Evolutionary conservation across 345 rosid genomes (phyloP), one percentile per base, ranked within the genome.

Genomic region (Fremontodendron californicum): DNA sequence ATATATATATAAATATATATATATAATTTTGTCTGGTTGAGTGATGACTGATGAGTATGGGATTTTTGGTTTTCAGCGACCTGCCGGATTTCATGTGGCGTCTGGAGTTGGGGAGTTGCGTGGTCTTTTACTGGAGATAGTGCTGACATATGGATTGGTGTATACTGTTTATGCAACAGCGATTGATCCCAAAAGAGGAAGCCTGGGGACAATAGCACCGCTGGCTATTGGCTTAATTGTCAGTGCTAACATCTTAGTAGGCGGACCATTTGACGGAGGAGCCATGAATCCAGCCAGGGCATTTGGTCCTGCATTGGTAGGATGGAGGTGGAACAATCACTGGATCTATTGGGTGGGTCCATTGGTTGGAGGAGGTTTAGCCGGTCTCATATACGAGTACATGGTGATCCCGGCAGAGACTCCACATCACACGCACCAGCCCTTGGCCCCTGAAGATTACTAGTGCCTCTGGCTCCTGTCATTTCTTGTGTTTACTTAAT

Each of bases 301-400:
- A 11, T 72, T 72, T 10, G 75, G 75, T 12, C 75, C 75, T 2
- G 60, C 75, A 2, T 39, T 71, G 15, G 75, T 71, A 39, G 75
- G 75, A 21, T 72, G 75, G 75, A 51, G 75, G 48, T 72, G 75
- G 75, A 5, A 37, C 75, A 72, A 72, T 60, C 75, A 72, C 4
- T 72, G 75, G 75, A 72, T 72, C 6, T 72, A 72, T 29, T 72
- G 75, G 75, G 75, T 72, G 3, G 75, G 75, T 9, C 75, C 75
- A 0, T 8, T 72, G 27, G 9, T 72, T 16, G 75, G 75, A 35
- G 75, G 75, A 11, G 75, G 63, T 16, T 18, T 72, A n/a, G 75
- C 75, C 2, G 75, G 43, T 72, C 62, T 72, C 31, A 72, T 72
- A 2, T 72, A 72, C 48, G 75, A 72, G 75, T 72, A 72, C 48